Evolutionary conservation across 345 rosid species (phyloP).

Genomic region (Rhizophora apiculata): DNA sequence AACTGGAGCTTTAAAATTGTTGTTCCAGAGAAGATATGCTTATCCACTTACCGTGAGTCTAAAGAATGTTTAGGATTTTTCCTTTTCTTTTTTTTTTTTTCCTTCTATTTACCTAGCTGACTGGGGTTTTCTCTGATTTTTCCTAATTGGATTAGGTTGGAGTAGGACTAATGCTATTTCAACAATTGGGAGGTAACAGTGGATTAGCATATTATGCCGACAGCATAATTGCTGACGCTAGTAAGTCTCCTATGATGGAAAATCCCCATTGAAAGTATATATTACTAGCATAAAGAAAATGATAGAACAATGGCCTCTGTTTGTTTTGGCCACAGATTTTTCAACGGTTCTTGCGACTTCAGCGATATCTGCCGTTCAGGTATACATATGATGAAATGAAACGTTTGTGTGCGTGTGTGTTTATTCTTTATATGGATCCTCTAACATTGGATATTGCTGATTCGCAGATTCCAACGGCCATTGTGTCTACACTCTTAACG

Average conservation of each 20-base stretch:
- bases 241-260: constrained; percentile 24
- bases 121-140: too few relatives aligned
- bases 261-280: not conserved
- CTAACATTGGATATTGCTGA: too few relatives aligned
- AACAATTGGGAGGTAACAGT: constrained; percentile 50
- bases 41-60: constrained; percentile 14
- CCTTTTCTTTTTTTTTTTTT: too few relatives aligned
- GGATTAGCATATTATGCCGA: constrained; percentile 41
- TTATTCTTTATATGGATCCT: too few relatives aligned
- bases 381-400: not conserved
- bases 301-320: constrained; percentile 1
- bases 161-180: constrained; percentile 59
- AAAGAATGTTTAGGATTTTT: not conserved
- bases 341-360: constrained; percentile 42
- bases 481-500: constrained; percentile 31
- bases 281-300: constrained; percentile 15
- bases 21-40: constrained; percentile 20
- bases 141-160: constrained; percentile 36
- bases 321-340: constrained; percentile 18
- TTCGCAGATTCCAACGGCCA: constrained; percentile 33
- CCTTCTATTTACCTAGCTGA: not conserved
- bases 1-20: constrained; percentile 16
- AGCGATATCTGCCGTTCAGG: constrained; percentile 39
- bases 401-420: too few relatives aligned
- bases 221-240: constrained; percentile 46